Base-by-base conservation (phyloP, 1,284 basidiomycete species). In the Ceratobasidium theobromae region DNA sequence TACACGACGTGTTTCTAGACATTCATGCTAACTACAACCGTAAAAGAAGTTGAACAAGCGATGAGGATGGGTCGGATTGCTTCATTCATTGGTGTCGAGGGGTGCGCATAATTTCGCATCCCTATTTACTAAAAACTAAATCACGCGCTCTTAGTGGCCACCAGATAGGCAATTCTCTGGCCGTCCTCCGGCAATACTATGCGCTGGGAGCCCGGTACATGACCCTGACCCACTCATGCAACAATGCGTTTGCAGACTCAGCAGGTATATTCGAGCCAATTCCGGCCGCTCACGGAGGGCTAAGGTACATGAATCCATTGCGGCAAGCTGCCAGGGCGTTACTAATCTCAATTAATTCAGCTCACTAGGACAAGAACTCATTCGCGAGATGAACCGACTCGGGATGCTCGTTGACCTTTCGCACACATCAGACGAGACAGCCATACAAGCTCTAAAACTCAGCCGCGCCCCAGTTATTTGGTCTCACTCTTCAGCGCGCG, bases 161-260 rank as follows among this genome's bases (percentile, higher is more conserved):
- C 75, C 92, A 95, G 74, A 79, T 97, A 12, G 94, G 93, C 23
- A 94, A 95, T 75, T 95, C 93, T 0, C 81, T 98, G 49, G 84
- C 84, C 14, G 86, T 88, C 3, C 79, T 95, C 35, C 84, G 94
- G 27, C 86, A 87, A 72, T 93, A 89, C 74, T 83, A 91, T 71
- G 79, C 79, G n/a, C 85, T 97, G 11, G 95, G 95, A 16, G 91
- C 90, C 14, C 86, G 93, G 69, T 97, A 95, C 74, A 78, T 95
- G 67, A 96, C 95, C 9, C 79, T 97, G 27, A 95, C 94, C 0
- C 94, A 96, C 75, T 80, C 76, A 2, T 97, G 94, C 78, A 88
- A 96, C 79, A 97, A 96, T 72, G 90, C 88, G 1, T 95, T 97
- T 72, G 95, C 93, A 9, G 94, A 95, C 74, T 93, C 91, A 14